Percentiles rank a stretch among this genome's conserved stretches.
These are phyloP conservation scores for Entomortierella lignicola DNA, from an alignment of 192 early-diverging fungal species.

Conservation along the genomic window DNA sequence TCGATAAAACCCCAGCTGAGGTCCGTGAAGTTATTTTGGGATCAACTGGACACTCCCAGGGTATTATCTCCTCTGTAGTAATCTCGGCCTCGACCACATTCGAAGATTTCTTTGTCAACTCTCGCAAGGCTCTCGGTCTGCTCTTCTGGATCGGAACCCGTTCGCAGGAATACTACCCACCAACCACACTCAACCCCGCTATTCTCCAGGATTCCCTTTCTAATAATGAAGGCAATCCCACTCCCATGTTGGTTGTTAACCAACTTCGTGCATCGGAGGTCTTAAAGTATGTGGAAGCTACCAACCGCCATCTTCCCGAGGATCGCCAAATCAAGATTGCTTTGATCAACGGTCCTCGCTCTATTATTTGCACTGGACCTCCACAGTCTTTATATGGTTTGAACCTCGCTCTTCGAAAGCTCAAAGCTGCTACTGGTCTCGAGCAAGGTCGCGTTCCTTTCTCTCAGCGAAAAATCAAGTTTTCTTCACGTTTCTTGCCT, in stretches of 20 bases:
- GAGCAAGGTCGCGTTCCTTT: conserved; percentile 91
- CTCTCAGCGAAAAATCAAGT: conserved; percentile 91
- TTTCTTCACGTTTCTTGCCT: conserved; percentile 92
- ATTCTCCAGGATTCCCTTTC: conserved; percentile 90
- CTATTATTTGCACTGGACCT: conserved; percentile 89
- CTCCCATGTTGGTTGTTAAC: conserved; percentile 92
- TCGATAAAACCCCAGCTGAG: conserved; percentile 68
- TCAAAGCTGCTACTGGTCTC: conserved; percentile 85
- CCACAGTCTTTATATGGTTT: conserved; percentile 93
- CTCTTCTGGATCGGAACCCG: conserved; percentile 87
- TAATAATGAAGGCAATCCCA: conserved; percentile 91
- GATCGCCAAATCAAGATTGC: conserved; percentile 88
- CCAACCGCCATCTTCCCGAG: conserved; percentile 86
- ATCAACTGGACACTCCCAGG: conserved; percentile 92
- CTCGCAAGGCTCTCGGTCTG: conserved; percentile 83
- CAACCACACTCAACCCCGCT: conserved; percentile 84
- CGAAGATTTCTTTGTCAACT: conserved; percentile 79
- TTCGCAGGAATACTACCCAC: conserved; percentile 81
- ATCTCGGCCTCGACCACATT: conserved; percentile 83
- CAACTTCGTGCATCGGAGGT: conserved; percentile 87
- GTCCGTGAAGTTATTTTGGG: conserved; percentile 70
- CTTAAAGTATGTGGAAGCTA: conserved; percentile 84
- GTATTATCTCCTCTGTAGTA: conserved; percentile 86
- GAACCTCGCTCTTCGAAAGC: conserved; percentile 90
- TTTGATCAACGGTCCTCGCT: conserved; percentile 91